A percentile compares a stretch with the other conserved stretches of the same genome.
Evolutionary conservation across 768 basidiomycete genomes (phyloP).

Genomic region (Mycena belliarum): DNA sequence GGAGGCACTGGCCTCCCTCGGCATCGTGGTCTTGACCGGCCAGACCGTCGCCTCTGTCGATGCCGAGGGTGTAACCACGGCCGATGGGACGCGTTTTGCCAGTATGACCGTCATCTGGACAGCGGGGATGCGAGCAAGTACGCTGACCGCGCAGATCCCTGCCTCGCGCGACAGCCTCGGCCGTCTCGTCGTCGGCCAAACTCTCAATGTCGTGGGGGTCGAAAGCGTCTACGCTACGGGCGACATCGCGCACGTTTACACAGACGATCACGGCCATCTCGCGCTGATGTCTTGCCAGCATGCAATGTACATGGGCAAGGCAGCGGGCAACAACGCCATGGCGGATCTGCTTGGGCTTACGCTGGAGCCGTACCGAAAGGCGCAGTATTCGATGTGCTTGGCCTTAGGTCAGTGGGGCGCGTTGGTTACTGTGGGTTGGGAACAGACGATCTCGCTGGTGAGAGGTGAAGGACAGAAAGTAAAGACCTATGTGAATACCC

Average conservation of each 20-base stretch:
- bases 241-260: slow-evolving; percentile 14
- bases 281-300: slow-evolving; percentile 22
- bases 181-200: slow-evolving; percentile 2
- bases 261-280: slow-evolving; percentile 20
- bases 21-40: no score
- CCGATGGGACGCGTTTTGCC: no score
- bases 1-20: no score
- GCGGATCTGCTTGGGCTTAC: slow-evolving; percentile 18
- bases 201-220: slow-evolving; percentile 17
- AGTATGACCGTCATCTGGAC: no score
- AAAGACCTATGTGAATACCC: slow-evolving; percentile 19
- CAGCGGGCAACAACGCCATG: slow-evolving; percentile 22
- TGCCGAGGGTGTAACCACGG: no score
- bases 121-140: no score
- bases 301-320: slow-evolving; percentile 18
- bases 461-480: slow-evolving; percentile 13
- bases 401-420: slow-evolving; percentile 21
- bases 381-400: slow-evolving; percentile 18
- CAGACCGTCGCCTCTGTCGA: no score
- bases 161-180: no score
- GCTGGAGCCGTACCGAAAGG: slow-evolving; percentile 10
- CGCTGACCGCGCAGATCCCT: no score
- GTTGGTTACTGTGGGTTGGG: slow-evolving; percentile 21
- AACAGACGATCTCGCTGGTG: not conserved
- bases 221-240: slow-evolving; percentile 18